These are phyloP conservation scores for Erysiphe pulchra DNA, from an alignment of 2,329 filamentous ascomycete genomes.

Conservation along the genomic window DNA sequence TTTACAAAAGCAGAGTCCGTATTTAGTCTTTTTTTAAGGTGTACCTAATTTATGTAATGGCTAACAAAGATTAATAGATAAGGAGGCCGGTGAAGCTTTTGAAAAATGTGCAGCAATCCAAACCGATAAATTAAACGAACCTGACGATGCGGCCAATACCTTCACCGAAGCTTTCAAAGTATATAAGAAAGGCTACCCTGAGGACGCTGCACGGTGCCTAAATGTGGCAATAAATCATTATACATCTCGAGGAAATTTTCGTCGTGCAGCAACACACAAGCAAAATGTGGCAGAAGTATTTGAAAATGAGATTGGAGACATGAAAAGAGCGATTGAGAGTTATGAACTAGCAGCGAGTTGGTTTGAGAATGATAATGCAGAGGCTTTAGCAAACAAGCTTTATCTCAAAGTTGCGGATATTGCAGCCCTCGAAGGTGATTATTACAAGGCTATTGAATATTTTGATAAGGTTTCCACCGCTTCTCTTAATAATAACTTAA, in stretches of 20 bases:
- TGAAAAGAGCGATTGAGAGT: conserved; percentile 50
- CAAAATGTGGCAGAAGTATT: conserved; percentile 71
- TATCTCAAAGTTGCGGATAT: conserved; percentile 83
- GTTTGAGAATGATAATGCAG: conserved; percentile 46
- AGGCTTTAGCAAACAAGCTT: conserved; percentile 70
- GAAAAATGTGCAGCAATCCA: conserved; percentile 70
- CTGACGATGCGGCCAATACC: conserved; percentile 75
- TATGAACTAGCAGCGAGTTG: conserved; percentile 72
- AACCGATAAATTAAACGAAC: conserved; percentile 58
- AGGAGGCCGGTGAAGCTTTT: conserved; percentile 68
- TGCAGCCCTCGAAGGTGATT: conserved; percentile 57
- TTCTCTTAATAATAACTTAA: conserved; percentile 68
- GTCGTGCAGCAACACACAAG: conserved; percentile 72
- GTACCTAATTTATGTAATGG: background rate
- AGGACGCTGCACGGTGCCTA: conserved; percentile 59
- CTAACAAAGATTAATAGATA: conserved; percentile 23
- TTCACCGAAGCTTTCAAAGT: conserved; percentile 84
- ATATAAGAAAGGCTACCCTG: conserved; percentile 63
- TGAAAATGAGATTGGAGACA: conserved; percentile 57
- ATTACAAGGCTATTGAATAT: conserved; percentile 55
- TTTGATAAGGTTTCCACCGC: conserved; percentile 64
- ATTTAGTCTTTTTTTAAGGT: background rate
- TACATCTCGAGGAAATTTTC: conserved; percentile 70
- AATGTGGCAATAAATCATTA: conserved; percentile 65
- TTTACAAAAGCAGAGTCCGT: conserved; percentile 57